Evolutionary conservation across 306 rosid species (phyloP).

Genomic region (Rosa lucieae): DNA sequence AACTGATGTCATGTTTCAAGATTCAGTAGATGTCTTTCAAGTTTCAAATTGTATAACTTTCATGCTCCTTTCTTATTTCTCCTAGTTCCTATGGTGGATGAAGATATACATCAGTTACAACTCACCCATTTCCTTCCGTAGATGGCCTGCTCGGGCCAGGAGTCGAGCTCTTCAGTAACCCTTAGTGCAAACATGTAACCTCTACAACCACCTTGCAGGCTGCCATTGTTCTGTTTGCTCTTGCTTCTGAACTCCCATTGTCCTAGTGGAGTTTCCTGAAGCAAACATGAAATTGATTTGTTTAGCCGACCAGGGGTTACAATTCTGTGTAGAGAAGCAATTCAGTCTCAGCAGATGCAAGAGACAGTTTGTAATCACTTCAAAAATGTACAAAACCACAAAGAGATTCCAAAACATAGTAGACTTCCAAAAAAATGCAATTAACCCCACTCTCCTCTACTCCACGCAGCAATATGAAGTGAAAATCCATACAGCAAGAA

Average conservation of each 20-base stretch:
- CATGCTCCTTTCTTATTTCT: background rate
- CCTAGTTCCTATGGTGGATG: background rate
- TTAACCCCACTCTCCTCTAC: background rate
- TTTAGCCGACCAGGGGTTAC: background rate
- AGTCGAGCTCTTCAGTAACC: constrained; percentile 39
- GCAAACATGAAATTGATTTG: constrained; percentile 11
- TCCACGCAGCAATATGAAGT: constrained; percentile 1
- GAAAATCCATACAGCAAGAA: background rate
- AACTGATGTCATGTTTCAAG: constrained; percentile 1
- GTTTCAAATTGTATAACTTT: background rate
- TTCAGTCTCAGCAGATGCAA: constrained; percentile 2
- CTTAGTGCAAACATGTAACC: constrained; percentile 37
- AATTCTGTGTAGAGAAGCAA: background rate
- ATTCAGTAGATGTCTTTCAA: background rate
- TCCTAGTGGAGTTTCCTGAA: constrained; percentile 40
- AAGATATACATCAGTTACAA: background rate
- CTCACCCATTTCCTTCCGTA: constrained; percentile 41
- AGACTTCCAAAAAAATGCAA: background rate
- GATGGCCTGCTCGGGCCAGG: constrained; percentile 37
- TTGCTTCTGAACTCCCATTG: constrained; percentile 40
- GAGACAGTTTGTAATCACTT: background rate
- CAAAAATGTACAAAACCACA: background rate
- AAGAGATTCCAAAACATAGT: background rate
- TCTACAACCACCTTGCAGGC: constrained; percentile 33
- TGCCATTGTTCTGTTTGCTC: constrained; percentile 28